These are phyloP conservation scores for Blumeriella jaapii DNA, from an alignment of 2,329 filamentous ascomycete genomes.

Conservation along the genomic window DNA sequence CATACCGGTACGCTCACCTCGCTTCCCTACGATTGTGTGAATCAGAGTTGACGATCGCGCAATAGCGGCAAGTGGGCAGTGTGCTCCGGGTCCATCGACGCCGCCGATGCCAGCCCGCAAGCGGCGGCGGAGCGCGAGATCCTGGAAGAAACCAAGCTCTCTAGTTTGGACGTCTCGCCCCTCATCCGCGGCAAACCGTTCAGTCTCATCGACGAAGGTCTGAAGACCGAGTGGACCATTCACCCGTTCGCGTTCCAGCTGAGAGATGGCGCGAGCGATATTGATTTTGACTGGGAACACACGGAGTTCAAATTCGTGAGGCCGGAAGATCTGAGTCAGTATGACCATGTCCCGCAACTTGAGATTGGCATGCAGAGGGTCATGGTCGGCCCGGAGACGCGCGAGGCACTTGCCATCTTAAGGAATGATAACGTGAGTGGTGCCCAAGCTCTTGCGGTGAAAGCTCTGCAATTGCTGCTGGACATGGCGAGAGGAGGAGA, in stretches of 20 bases:
- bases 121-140: constrained; percentile 52
- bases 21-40: background rate
- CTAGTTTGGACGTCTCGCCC: constrained; percentile 19
- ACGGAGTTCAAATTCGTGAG: constrained; percentile 43
- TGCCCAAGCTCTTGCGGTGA: constrained; percentile 44
- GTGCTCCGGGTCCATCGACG: constrained; percentile 49
- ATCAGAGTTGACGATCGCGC: constrained; percentile 7
- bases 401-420: constrained; percentile 39
- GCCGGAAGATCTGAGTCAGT: constrained; percentile 34
- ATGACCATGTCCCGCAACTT: constrained; percentile 45
- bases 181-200: constrained; percentile 41
- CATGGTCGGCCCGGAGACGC: constrained; percentile 35
- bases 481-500: constrained; percentile 31
- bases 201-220: constrained; percentile 39
- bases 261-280: constrained; percentile 30
- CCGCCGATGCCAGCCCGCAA: constrained; percentile 39
- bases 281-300: constrained; percentile 52
- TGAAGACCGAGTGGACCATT: constrained; percentile 49
- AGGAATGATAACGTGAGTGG: constrained; percentile 46
- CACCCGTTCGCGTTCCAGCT: constrained; percentile 50
- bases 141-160: constrained; percentile 48
- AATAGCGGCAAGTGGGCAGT: constrained; percentile 46
- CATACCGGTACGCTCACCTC: constrained; percentile 40
- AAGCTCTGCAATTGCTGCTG: constrained; percentile 38
- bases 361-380: constrained; percentile 46